Evolutionary conservation across 257 asterid genomes (phyloP).

Genomic region (Solanum rostratum): DNA sequence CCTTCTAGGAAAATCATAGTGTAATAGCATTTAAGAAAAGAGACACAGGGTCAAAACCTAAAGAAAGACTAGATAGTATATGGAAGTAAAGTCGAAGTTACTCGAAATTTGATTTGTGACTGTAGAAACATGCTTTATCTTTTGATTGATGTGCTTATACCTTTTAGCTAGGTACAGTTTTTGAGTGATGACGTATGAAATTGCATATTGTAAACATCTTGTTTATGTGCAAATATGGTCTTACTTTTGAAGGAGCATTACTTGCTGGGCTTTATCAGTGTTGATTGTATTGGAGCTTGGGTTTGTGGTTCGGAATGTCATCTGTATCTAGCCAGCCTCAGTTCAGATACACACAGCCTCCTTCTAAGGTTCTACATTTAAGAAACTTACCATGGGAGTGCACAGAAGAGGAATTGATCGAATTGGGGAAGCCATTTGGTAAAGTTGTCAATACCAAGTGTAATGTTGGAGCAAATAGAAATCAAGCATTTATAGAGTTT

Average conservation of each 20-base stretch:
- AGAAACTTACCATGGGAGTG: constrained; percentile 99
- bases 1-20: not conserved
- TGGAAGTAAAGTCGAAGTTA: not conserved
- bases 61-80: not conserved
- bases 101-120: not conserved
- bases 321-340: constrained; percentile 96
- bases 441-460: constrained; percentile 94
- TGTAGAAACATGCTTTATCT: not conserved
- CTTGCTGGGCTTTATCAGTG: not conserved
- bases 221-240: not conserved
- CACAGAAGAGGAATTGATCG: constrained; percentile 83
- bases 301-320: constrained; percentile 46
- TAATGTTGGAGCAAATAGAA: constrained; percentile 94
- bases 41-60: not conserved
- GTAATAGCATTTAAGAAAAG: not conserved
- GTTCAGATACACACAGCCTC: constrained; percentile 93
- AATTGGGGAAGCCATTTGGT: constrained; percentile 94
- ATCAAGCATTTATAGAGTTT: constrained; percentile 96
- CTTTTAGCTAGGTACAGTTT: not conserved
- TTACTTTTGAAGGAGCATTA: not conserved
- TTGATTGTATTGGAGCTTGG: constrained; percentile 14
- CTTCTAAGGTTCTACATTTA: constrained; percentile 94
- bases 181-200: not conserved
- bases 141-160: not conserved
- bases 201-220: not conserved